phyloP scores from a whole-genome alignment of 768 basidiomycete genomes.

The Chlorophyllum brunneum region DNA sequence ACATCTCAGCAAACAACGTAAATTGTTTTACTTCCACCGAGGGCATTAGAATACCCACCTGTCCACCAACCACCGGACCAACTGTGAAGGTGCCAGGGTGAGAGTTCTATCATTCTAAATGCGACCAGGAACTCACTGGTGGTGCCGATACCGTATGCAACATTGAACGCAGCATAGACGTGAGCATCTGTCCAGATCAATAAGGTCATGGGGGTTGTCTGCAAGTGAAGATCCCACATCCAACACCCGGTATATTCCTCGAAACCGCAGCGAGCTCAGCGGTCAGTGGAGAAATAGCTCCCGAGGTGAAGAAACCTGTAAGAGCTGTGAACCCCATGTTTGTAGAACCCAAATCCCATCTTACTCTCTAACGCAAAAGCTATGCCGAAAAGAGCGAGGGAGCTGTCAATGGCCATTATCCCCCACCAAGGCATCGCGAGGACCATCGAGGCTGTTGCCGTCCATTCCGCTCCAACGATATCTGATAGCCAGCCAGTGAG shows the following conservation, averaged over 20 bases:
- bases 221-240: conserved; percentile 40
- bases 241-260: conserved; percentile 54
- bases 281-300: conserved; percentile 56
- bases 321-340: not conserved
- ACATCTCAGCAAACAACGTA: conserved; percentile 40
- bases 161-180: conserved; percentile 71
- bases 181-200: conserved; percentile 52
- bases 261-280: conserved; percentile 65
- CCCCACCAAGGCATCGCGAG: conserved; percentile 64
- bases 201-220: not conserved
- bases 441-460: conserved; percentile 42
- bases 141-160: conserved; percentile 65
- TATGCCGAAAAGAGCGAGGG: conserved; percentile 45
- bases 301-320: conserved; percentile 60
- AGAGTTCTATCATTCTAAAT: not conserved
- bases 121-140: conserved; percentile 37
- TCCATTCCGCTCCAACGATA: conserved; percentile 51
- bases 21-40: not conserved
- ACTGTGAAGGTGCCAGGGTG: conserved; percentile 32
- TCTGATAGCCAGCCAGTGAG: conserved; percentile 59
- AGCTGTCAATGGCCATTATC: conserved; percentile 42
- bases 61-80: conserved; percentile 68
- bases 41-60: conserved; percentile 31
- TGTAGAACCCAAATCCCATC: conserved; percentile 14
- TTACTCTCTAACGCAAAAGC: conserved; percentile 53